Evolutionary conservation across 2,329 filamentous ascomycete genomes (phyloP).

Genomic region (Dactylonectria estremocensis): DNA sequence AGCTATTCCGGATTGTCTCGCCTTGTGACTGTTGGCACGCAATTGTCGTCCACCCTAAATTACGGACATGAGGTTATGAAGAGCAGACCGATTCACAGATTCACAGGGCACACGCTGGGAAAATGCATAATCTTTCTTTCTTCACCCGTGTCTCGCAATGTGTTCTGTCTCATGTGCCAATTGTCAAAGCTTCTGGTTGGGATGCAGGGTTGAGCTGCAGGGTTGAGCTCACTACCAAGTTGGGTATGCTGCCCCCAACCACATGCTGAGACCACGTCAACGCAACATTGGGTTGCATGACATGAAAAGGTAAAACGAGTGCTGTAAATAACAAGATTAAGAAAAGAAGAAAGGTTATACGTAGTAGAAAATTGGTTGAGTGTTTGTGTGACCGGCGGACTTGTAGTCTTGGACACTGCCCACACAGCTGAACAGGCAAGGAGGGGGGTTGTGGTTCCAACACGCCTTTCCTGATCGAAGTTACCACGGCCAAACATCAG

Average conservation of each 20-base stretch:
- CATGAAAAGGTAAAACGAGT: too few species aligned
- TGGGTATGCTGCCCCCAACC: background rate
- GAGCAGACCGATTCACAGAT: background rate
- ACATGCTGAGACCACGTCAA: background rate
- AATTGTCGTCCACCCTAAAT: background rate
- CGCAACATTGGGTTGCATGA: too few species aligned
- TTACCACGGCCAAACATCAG: background rate
- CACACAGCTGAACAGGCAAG: background rate
- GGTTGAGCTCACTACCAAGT: conserved; percentile 26
- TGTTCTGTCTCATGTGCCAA: background rate
- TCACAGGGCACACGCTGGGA: background rate
- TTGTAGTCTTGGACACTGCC: too few species aligned
- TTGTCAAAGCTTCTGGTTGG: background rate
- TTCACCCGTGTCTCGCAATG: background rate
- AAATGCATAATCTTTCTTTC: background rate
- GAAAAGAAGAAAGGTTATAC: too few species aligned
- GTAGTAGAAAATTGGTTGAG: too few species aligned
- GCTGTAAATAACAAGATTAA: too few species aligned
- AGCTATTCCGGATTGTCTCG: conserved; percentile 9
- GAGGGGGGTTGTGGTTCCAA: background rate
- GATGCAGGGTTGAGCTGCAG: conserved; percentile 28
- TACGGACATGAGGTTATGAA: background rate
- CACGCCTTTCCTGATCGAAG: background rate
- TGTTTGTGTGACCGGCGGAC: too few species aligned
- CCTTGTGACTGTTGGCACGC: background rate